phyloP scores from a whole-genome alignment of 2,329 filamentous ascomycete genomes.

The Chrysoporthe cubensis region DNA sequence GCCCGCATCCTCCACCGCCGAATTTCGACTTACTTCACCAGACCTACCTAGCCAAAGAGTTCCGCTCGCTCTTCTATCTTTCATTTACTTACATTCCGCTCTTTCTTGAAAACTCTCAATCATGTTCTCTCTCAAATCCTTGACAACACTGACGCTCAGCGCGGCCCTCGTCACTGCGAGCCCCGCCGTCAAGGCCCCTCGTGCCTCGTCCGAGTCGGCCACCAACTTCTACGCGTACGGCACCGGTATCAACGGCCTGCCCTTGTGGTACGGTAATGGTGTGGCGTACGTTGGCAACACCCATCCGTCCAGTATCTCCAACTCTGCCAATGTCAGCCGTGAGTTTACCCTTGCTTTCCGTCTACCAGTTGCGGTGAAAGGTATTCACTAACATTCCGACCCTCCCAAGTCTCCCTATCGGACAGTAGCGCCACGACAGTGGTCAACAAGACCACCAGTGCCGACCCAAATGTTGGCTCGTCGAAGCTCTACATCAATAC shows the following conservation, averaged over 20 bases:
- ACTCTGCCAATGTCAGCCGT: constrained; percentile 10
- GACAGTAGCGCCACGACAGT: not conserved
- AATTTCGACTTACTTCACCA: not conserved
- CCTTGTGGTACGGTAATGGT: constrained; percentile 6
- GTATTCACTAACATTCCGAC: not conserved
- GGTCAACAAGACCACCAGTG: not conserved
- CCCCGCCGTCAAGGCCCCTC: not conserved
- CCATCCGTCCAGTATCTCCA: not conserved
- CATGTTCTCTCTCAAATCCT: not conserved
- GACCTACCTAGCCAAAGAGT: not conserved
- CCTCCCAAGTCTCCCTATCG: not conserved
- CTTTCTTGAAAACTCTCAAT: not conserved
- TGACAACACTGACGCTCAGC: not conserved
- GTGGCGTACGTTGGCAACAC: not conserved
- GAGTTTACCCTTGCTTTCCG: not conserved
- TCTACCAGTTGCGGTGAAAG: not conserved
- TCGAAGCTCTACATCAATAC: constrained; percentile 1
- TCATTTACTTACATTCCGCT: not conserved
- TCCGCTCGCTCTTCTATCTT: not conserved
- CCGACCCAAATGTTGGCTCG: not conserved
- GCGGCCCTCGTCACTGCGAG: not conserved
- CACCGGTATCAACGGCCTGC: not conserved
- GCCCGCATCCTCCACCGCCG: not conserved
- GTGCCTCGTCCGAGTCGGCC: not conserved
- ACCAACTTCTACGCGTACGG: not conserved